These are phyloP conservation scores for Trypanosoma brucei DNA, from an alignment of 208 protist genomes.

Conservation along the genomic window DNA sequence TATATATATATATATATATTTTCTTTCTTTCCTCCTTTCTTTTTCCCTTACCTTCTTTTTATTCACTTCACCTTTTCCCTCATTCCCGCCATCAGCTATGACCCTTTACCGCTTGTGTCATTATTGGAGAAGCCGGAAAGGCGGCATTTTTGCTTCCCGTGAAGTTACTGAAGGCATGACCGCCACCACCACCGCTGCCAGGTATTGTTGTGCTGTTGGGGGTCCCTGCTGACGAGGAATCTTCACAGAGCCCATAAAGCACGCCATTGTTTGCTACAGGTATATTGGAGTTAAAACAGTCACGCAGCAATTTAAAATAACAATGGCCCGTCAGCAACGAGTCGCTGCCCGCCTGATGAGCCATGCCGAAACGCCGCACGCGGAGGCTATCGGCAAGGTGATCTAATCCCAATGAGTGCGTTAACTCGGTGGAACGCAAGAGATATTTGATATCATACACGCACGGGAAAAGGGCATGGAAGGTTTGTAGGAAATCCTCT, in stretches of 20 bases:
- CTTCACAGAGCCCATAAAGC: constrained; percentile 94
- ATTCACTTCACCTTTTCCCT: not conserved
- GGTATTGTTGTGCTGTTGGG: constrained; percentile 56
- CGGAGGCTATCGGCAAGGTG: constrained; percentile 94
- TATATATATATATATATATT: too few species aligned
- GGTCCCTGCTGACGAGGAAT: constrained; percentile 69
- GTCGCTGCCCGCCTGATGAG: constrained; percentile 96
- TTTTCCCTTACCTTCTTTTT: too few species aligned
- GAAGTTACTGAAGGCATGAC: constrained; percentile 21
- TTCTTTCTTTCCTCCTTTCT: too few species aligned
- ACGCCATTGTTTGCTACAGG: constrained; percentile 85
- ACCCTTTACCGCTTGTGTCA: constrained; percentile 15
- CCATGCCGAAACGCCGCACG: constrained; percentile 89
- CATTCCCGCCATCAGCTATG: constrained; percentile 10
- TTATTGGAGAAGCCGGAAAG: constrained; percentile 15
- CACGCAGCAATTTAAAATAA: constrained; percentile 96
- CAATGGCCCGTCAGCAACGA: constrained; percentile 96
- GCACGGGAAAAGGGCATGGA: constrained; percentile 95
- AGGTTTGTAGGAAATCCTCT: constrained; percentile 95
- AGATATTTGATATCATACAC: constrained; percentile 99
- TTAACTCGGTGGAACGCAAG: constrained; percentile 91
- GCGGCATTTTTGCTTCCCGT: constrained; percentile 17
- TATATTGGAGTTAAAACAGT: constrained; percentile 82
- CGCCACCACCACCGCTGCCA: constrained; percentile 18
- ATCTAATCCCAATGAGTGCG: constrained; percentile 94